Conservation (phyloP, 2,329 filamentous ascomycete genomes). For the Apiospora sp. region DNA sequence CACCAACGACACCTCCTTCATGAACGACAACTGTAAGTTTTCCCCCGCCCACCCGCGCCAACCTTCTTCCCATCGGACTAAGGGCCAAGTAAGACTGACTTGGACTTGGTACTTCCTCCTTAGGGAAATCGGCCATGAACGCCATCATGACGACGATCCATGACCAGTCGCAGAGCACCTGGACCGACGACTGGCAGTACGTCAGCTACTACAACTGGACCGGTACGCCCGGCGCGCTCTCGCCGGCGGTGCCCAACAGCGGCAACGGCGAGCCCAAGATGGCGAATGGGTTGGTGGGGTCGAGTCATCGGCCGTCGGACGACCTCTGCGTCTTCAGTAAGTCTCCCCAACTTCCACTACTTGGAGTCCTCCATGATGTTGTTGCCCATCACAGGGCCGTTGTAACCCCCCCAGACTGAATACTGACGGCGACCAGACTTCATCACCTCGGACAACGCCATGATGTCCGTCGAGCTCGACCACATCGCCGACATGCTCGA, state of each 20-base stretch:
- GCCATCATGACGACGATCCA: constrained; percentile 17
- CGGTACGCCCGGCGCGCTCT: constrained; percentile 22
- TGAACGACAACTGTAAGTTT: constrained; percentile 25
- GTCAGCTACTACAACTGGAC: constrained; percentile 26
- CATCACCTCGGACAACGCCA: constrained; percentile 26
- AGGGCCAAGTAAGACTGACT: background rate
- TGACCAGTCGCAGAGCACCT: constrained; percentile 24
- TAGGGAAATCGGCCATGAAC: constrained; percentile 21
- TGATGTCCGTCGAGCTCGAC: constrained; percentile 25
- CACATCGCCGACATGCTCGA: constrained; percentile 21
- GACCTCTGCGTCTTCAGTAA: constrained; percentile 17
- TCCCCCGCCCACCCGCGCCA: no score
- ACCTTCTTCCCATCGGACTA: background rate
- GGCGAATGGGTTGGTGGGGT: constrained; percentile 20
- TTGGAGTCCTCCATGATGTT: no score
- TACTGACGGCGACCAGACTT: no score
- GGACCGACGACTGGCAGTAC: constrained; percentile 21
- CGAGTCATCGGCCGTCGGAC: constrained; percentile 18
- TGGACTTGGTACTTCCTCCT: no score
- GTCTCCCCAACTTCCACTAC: background rate
- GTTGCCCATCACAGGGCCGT: no score
- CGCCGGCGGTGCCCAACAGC: constrained; percentile 16
- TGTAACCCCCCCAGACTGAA: no score
- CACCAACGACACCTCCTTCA: constrained; percentile 22
- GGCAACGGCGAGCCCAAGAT: constrained; percentile 23